Evolutionary conservation across 495 filamentous ascomycete genomes (phyloP).

Genomic region (Rhizodiscina lignyota): DNA sequence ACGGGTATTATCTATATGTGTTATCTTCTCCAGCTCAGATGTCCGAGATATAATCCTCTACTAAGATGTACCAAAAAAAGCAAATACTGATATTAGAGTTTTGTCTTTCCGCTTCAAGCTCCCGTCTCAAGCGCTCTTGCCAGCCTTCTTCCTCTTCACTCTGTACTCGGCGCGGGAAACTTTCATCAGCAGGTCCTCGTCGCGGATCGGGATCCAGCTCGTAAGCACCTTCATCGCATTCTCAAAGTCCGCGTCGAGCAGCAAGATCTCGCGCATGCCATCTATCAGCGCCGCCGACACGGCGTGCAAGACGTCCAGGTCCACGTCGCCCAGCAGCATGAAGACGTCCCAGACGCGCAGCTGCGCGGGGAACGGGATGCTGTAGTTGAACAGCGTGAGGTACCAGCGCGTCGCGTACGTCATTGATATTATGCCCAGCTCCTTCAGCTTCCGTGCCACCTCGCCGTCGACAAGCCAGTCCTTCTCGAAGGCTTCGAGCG

Average conservation of each 20-base stretch:
- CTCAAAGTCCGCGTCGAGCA: constrained; percentile 85
- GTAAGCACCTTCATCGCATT: constrained; percentile 97
- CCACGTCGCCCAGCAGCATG: constrained; percentile 78
- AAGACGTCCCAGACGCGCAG: constrained; percentile 99
- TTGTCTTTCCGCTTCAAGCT: too few relatives aligned
- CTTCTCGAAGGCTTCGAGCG: constrained; percentile 74
- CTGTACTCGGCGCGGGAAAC: constrained; percentile 90
- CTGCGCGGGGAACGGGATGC: constrained; percentile 88
- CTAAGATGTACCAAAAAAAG: too few relatives aligned
- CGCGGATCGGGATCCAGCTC: constrained; percentile 86
- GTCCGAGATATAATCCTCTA: too few relatives aligned
- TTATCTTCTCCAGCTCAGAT: too few relatives aligned
- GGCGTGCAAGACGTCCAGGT: constrained; percentile 82
- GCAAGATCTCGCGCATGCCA: constrained; percentile 72
- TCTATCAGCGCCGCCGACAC: constrained; percentile 83
- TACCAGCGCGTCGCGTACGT: constrained; percentile 96
- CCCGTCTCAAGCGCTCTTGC: constrained; percentile 5
- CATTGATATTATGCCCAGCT: constrained; percentile 69
- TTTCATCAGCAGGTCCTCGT: constrained; percentile 87
- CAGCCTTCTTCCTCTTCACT: constrained; percentile 31
- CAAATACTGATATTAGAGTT: too few relatives aligned
- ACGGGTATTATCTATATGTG: too few relatives aligned
- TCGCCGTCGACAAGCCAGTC: constrained; percentile 66
- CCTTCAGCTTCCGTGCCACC: constrained; percentile 60
- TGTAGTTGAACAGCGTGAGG: constrained; percentile 93